These are phyloP conservation scores for Batrachochytrium dendrobatidis DNA, from an alignment of 371 early-diverging fungal species.

Conservation along the genomic window DNA sequence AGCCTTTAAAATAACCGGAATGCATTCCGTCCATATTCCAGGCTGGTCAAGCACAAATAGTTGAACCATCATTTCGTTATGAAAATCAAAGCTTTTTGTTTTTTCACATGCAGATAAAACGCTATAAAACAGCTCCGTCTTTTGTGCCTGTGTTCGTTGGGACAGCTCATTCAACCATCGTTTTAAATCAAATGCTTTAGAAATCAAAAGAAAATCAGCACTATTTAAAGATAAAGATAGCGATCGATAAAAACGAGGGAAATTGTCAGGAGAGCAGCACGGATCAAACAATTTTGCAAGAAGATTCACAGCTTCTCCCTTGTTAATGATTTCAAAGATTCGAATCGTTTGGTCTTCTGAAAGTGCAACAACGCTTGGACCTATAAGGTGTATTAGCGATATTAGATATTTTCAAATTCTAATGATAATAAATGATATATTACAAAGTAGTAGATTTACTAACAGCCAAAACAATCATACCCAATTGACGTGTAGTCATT, in stretches of 20 bases:
- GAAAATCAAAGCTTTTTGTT: too few relatives aligned
- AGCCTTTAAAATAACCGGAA: too few relatives aligned
- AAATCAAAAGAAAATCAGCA: neutral
- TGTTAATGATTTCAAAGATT: conserved; percentile 13
- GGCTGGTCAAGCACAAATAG: too few relatives aligned
- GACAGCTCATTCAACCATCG: conserved; percentile 10
- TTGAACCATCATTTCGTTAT: too few relatives aligned
- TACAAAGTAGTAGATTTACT: neutral
- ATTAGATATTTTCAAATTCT: neutral
- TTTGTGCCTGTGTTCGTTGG: too few relatives aligned
- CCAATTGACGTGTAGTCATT: conserved; percentile 7
- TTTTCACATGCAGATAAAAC: too few relatives aligned
- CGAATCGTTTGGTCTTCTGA: conserved; percentile 10
- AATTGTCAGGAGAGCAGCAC: conserved; percentile 7
- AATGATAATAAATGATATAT: neutral
- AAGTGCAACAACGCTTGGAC: neutral
- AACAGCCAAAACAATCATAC: conserved; percentile 1
- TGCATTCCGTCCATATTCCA: too few relatives aligned
- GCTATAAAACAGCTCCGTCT: too few relatives aligned
- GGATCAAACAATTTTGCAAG: conserved; percentile 15
- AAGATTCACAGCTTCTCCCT: neutral
- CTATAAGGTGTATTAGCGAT: neutral
- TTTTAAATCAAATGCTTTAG: conserved; percentile 10
- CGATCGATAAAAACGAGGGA: conserved; percentile 10
- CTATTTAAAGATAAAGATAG: neutral